Conservation (phyloP, 495 filamentous ascomycete species). For the Lindgomyces ingoldianus region DNA sequence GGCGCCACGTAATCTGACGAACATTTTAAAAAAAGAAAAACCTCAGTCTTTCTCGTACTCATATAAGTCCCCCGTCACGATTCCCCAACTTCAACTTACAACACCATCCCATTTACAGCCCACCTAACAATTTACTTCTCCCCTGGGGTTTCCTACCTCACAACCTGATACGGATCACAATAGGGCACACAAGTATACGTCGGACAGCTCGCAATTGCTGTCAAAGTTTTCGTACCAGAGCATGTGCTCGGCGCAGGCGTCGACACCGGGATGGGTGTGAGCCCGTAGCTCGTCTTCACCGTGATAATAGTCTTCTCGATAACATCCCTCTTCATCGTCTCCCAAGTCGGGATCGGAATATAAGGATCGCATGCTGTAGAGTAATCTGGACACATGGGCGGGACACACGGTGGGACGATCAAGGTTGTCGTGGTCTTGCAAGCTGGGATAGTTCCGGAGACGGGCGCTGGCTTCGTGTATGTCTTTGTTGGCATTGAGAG, state of each 20-base stretch:
- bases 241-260: not conserved
- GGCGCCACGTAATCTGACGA: too few species aligned
- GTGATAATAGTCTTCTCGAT: not conserved
- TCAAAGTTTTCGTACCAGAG: not conserved
- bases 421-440: not conserved
- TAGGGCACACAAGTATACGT: conserved; percentile 29
- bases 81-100: not conserved
- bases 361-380: not conserved
- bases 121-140: not conserved
- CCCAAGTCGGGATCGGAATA: not conserved
- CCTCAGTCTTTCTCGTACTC: too few species aligned
- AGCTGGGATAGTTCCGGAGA: not conserved
- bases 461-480: not conserved
- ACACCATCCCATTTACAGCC: not conserved
- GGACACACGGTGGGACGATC: conserved; percentile 14
- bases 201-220: conserved; percentile 4
- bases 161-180: conserved; percentile 11
- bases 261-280: not conserved
- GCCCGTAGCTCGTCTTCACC: not conserved
- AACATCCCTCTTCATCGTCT: not conserved
- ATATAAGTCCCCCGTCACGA: too few species aligned
- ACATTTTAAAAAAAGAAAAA: too few species aligned
- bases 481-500: not conserved
- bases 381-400: conserved; percentile 4
- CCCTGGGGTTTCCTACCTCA: conserved; percentile 5